These are phyloP conservation scores for Protea cynaroides DNA, from an alignment of 164 flowering plant genomes.

Conservation along the genomic window DNA sequence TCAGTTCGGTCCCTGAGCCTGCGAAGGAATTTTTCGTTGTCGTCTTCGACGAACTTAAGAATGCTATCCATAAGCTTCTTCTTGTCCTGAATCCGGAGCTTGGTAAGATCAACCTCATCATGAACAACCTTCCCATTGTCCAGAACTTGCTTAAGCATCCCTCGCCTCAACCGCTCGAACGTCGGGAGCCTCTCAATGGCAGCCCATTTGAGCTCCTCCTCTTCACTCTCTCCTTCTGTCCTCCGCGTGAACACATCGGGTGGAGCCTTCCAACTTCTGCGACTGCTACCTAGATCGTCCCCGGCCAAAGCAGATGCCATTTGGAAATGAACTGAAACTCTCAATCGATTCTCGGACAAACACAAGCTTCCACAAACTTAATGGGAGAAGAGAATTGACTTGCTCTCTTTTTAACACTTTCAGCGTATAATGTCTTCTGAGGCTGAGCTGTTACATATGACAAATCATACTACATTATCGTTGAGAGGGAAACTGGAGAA, in stretches of 20 bases:
- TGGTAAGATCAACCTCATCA: slow-evolving; percentile 43
- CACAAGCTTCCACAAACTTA: no score
- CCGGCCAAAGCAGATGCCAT: no score
- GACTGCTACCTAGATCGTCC: no score
- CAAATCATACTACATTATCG: no score
- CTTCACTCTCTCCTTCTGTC: slow-evolving; percentile 41
- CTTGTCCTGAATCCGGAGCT: slow-evolving; percentile 39
- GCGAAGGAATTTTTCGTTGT: slow-evolving; percentile 40
- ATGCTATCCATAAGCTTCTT: slow-evolving; percentile 43
- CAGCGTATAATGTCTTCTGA: no score
- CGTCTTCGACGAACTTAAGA: slow-evolving; percentile 43
- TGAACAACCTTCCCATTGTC: slow-evolving; percentile 34
- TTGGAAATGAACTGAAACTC: no score
- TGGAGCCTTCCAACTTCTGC: slow-evolving; percentile 18
- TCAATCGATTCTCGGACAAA: no score
- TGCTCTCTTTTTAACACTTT: no score
- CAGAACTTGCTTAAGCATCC: slow-evolving; percentile 35
- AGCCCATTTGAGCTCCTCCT: slow-evolving; percentile 67
- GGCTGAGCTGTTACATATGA: no score
- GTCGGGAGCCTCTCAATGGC: slow-evolving; percentile 75
- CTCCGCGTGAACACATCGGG: slow-evolving; percentile 32
- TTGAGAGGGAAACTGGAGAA: no score
- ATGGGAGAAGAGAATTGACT: no score
- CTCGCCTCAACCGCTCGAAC: slow-evolving; percentile 42
- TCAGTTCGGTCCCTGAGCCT: slow-evolving; percentile 43